These are phyloP conservation scores for Botryotinia calthae DNA, from an alignment of 2,329 filamentous ascomycete species.

Conservation along the genomic window DNA sequence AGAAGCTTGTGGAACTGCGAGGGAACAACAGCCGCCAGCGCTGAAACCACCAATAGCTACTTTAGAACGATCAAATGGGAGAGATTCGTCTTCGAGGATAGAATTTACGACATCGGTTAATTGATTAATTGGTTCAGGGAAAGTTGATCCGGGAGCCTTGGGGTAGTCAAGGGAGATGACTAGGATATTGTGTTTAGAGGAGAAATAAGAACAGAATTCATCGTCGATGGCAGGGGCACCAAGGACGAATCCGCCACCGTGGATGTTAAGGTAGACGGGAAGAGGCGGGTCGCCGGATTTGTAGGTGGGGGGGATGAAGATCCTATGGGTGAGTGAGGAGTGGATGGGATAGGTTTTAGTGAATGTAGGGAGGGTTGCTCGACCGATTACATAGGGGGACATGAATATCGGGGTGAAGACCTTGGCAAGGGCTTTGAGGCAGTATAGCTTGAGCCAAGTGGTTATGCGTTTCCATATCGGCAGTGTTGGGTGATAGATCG, in stretches of 20 bases:
- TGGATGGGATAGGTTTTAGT: slow-evolving; percentile 19
- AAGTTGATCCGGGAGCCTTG: slow-evolving; percentile 47
- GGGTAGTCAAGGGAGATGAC: slow-evolving; percentile 50
- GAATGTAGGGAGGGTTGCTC: slow-evolving; percentile 13
- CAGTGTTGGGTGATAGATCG: neutral
- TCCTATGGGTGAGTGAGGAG: slow-evolving; percentile 15
- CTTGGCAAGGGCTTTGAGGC: neutral
- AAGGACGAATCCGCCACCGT: slow-evolving; percentile 51
- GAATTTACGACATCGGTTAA: slow-evolving; percentile 45
- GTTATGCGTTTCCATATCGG: neutral
- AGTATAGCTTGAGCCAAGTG: neutral
- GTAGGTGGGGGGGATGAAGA: slow-evolving; percentile 16
- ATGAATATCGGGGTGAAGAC: neutral
- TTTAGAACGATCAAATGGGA: slow-evolving; percentile 45
- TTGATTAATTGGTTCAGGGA: slow-evolving; percentile 47
- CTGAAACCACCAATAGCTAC: slow-evolving; percentile 49
- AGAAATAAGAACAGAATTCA: slow-evolving; percentile 45
- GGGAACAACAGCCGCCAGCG: slow-evolving; percentile 49
- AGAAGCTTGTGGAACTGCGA: slow-evolving; percentile 43
- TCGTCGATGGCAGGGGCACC: slow-evolving; percentile 46
- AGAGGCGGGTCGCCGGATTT: slow-evolving; percentile 9
- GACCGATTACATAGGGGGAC: neutral
- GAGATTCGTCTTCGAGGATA: slow-evolving; percentile 43
- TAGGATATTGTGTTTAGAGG: slow-evolving; percentile 42
- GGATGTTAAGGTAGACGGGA: slow-evolving; percentile 45